These are phyloP conservation scores for Suillus alpinus DNA, from an alignment of 768 basidiomycete genomes.

Conservation along the genomic window DNA sequence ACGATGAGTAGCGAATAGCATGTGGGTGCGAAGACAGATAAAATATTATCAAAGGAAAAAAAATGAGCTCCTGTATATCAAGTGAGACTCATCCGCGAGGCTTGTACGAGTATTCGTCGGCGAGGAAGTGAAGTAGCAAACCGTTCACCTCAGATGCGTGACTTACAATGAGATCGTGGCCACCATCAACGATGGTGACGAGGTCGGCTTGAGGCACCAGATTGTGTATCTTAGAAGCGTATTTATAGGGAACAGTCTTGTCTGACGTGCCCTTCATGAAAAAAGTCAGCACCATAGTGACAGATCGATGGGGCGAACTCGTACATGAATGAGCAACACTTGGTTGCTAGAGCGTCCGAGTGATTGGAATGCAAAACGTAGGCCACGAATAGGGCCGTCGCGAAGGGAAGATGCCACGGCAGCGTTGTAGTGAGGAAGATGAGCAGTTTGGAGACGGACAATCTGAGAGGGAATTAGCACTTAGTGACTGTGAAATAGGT, in stretches of 20 bases:
- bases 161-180: conserved; percentile 32
- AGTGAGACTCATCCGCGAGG: background rate
- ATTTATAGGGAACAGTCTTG: conserved; percentile 32
- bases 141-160: conserved; percentile 30
- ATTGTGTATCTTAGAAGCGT: conserved; percentile 27
- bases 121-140: conserved; percentile 26
- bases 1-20: background rate
- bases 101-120: background rate
- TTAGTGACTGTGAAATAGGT: background rate
- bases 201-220: conserved; percentile 29
- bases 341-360: conserved; percentile 45
- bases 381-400: conserved; percentile 69
- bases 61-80: background rate
- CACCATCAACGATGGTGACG: conserved; percentile 26
- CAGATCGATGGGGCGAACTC: conserved; percentile 11
- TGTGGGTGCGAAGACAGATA: background rate
- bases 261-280: conserved; percentile 29
- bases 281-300: background rate
- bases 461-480: conserved; percentile 39
- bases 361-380: conserved; percentile 49
- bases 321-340: conserved; percentile 65
- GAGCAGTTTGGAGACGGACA: conserved; percentile 74
- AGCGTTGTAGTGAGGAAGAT: conserved; percentile 70
- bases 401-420: conserved; percentile 76
- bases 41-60: background rate